Evolutionary conservation across 2,329 filamentous ascomycete genomes (phyloP).

Genomic region (Fusarium decemcellulare): DNA sequence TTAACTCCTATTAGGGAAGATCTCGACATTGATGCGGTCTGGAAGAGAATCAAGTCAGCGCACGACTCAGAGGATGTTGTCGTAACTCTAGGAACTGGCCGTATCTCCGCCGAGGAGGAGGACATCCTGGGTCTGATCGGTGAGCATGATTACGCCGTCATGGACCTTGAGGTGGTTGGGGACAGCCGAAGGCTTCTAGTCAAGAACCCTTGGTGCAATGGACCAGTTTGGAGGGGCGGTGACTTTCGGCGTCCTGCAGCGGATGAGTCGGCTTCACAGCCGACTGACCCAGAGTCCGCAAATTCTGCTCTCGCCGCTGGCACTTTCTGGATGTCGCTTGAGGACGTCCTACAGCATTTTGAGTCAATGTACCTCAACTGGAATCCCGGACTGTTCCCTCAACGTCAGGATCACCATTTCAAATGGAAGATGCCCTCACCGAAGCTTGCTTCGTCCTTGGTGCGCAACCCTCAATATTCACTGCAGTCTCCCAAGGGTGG

Average conservation of each 20-base stretch:
- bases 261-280: background rate
- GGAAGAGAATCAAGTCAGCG: slow-evolving; percentile 81
- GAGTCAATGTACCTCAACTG: slow-evolving; percentile 98
- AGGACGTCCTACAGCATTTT: slow-evolving; percentile 91
- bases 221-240: slow-evolving; percentile 76
- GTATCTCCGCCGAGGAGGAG: slow-evolving; percentile 83
- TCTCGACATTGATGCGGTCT: slow-evolving; percentile 80
- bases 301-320: slow-evolving; percentile 62
- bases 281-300: slow-evolving; percentile 19
- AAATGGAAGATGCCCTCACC: slow-evolving; percentile 77
- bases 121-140: slow-evolving; percentile 85
- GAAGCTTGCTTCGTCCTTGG: slow-evolving; percentile 68
- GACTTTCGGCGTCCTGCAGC: background rate
- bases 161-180: slow-evolving; percentile 78
- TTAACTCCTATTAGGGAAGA: slow-evolving; percentile 73
- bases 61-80: slow-evolving; percentile 87
- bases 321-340: slow-evolving; percentile 94
- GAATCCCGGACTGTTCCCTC: slow-evolving; percentile 87
- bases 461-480: slow-evolving; percentile 80
- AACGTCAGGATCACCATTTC: slow-evolving; percentile 92
- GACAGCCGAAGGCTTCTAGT: slow-evolving; percentile 80
- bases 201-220: slow-evolving; percentile 97
- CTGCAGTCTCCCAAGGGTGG: slow-evolving; percentile 71
- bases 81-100: slow-evolving; percentile 91
- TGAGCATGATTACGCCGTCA: slow-evolving; percentile 94